Percentiles rank a stretch among this genome's conserved stretches.
These are phyloP conservation scores for Apiospora hydei DNA, from an alignment of 2,329 filamentous ascomycete species.

Conservation along the genomic window DNA sequence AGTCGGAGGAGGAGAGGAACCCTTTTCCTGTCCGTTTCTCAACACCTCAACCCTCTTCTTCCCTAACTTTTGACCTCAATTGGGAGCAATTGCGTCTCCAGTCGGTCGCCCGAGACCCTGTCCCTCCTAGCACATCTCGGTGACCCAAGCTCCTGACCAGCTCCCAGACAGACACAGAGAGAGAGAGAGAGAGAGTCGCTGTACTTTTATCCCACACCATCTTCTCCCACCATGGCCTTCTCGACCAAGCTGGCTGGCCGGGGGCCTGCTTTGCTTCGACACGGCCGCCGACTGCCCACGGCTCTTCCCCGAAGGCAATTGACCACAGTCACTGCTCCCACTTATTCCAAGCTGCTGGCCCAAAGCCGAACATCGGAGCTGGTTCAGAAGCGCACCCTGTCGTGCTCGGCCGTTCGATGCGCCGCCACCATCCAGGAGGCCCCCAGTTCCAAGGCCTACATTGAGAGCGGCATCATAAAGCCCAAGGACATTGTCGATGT, in stretches of 20 bases:
- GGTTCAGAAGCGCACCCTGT: slow-evolving; percentile 57
- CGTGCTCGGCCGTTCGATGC: slow-evolving; percentile 51
- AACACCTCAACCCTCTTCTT: slow-evolving; percentile 13
- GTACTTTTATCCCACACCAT: background rate
- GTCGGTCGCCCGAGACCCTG: slow-evolving; percentile 17
- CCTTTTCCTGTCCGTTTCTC: slow-evolving; percentile 20
- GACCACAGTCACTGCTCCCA: slow-evolving; percentile 46
- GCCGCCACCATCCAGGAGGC: slow-evolving; percentile 65
- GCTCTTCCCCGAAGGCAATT: slow-evolving; percentile 53
- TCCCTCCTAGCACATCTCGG: slow-evolving; percentile 13
- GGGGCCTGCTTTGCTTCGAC: slow-evolving; percentile 64
- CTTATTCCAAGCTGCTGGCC: slow-evolving; percentile 42
- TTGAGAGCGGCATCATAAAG: slow-evolving; percentile 87
- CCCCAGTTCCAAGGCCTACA: slow-evolving; percentile 84
- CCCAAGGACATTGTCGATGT: slow-evolving; percentile 83
- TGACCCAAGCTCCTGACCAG: slow-evolving; percentile 22
- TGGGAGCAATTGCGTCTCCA: slow-evolving; percentile 19
- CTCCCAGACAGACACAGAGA: background rate
- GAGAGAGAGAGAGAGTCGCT: background rate
- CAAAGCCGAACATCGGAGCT: slow-evolving; percentile 45
- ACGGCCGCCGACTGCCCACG: slow-evolving; percentile 58
- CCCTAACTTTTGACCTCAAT: background rate
- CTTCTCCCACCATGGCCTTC: slow-evolving; percentile 36
- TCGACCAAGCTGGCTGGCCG: slow-evolving; percentile 58
- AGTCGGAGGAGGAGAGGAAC: slow-evolving; percentile 1